Evolutionary conservation across 495 filamentous ascomycete genomes (phyloP).

Genomic region (Neurospora sp.): DNA sequence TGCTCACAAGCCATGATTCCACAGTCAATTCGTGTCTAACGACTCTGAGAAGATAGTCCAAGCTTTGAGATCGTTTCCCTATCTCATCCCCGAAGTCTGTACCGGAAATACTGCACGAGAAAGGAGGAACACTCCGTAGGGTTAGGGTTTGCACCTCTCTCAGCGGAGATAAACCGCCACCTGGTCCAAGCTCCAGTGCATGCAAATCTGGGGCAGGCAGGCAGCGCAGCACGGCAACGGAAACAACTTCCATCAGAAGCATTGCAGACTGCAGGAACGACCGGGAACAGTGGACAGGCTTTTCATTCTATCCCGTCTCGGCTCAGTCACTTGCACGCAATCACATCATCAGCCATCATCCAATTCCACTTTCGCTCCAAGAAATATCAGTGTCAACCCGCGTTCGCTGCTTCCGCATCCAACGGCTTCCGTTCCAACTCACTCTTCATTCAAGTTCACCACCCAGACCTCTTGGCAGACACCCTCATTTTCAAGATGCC

Average conservation of each 20-base stretch:
- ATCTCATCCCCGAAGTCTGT: neutral
- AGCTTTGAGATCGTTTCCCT: neutral
- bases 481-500: constrained; percentile 3
- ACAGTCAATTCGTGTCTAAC: neutral
- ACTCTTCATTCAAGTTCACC: neutral
- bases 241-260: neutral
- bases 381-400: neutral
- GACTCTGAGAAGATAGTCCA: neutral
- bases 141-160: neutral
- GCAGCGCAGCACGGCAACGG: neutral
- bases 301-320: neutral
- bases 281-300: neutral
- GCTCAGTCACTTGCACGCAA: neutral
- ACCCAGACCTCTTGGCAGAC: neutral
- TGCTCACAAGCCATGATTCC: neutral
- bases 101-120: neutral
- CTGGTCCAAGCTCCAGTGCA: neutral
- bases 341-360: neutral
- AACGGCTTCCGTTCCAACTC: neutral
- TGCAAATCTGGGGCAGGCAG: neutral
- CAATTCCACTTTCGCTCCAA: neutral
- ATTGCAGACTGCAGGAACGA: neutral
- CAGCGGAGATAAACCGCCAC: neutral
- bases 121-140: neutral
- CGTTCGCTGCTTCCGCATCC: neutral